Evolutionary conservation across 2,329 filamentous ascomycete species (phyloP), one percentile per base, ranked within the genome.

Genomic region (Colletotrichum kahawae): DNA sequence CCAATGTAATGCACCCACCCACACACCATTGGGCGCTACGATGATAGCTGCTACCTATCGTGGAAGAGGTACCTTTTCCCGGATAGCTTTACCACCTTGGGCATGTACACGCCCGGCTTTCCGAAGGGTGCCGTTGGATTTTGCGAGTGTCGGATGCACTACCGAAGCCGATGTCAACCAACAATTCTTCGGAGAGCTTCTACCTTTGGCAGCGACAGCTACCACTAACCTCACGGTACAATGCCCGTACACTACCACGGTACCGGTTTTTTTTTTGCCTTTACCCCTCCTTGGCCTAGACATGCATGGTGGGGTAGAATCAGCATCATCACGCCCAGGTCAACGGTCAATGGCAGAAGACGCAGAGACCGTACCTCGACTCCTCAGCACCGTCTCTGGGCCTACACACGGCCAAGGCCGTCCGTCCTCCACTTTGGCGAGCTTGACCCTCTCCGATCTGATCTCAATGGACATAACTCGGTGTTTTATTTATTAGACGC

Each of bases 391-490:
- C 43, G n/a, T 51, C 43, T 51, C 43, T 51, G 43, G n/a, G 43
- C 43, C n/a, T 51, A 51, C 43, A 51, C 43, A 51, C 57, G 57
- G 66, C 71, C 72, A 75, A 64, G 69, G n/a, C 70, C 72, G 38
- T 33, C 59, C 62, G 51, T 71, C 74, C 75, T 75, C 71, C 75
- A 76, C 71, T 71, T 71, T 59, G 70, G 31, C 64, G 51, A 71
- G 63, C 63, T 72, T 67, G 51, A 63, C 62, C 63, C 54, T 57
- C 36, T 34, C 73, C 73, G 73, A 75, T 68, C 73, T 51, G 73
- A 75, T 73, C 63, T 75, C 70, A 68, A 68, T 68, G 73, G 73
- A 75, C 73, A 73, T 75, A 75, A 73, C 73, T 75, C 73, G 73
- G 73, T 67, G 64, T 75, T 73, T 73, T 75, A 75, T 64, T 68